phyloP scores from a whole-genome alignment of 2,329 filamentous ascomycete genomes.

The Claviceps sp. region DNA sequence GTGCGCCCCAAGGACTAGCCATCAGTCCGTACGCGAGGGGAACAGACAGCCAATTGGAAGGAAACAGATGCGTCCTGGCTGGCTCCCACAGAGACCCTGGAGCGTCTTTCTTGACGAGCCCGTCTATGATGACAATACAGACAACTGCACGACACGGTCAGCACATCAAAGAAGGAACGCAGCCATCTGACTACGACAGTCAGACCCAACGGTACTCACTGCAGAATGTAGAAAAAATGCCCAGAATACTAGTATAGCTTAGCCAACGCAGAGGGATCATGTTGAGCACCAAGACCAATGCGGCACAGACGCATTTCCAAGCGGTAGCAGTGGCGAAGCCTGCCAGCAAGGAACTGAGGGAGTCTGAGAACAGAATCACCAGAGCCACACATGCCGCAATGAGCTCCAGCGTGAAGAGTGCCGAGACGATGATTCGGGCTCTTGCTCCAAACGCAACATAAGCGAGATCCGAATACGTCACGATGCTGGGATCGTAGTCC shows the following conservation, averaged over 20 bases:
- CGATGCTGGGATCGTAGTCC: slow-evolving; percentile 69
- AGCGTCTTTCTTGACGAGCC: slow-evolving; percentile 63
- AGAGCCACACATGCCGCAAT: slow-evolving; percentile 80
- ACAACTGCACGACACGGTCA: slow-evolving; percentile 48
- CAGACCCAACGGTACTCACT: slow-evolving; percentile 44
- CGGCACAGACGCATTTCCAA: slow-evolving; percentile 78
- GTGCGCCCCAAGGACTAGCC: slow-evolving; percentile 59
- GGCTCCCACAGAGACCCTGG: slow-evolving; percentile 79
- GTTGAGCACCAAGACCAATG: slow-evolving; percentile 67
- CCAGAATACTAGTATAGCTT: slow-evolving; percentile 82
- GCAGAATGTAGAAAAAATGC: slow-evolving; percentile 79
- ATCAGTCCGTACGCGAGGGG: slow-evolving; percentile 82
- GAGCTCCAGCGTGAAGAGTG: slow-evolving; percentile 80
- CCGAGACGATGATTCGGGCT: slow-evolving; percentile 68
- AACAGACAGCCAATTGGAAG: slow-evolving; percentile 72
- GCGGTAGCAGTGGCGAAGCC: slow-evolving; percentile 47
- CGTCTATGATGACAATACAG: slow-evolving; percentile 71
- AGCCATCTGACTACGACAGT: too few species aligned
- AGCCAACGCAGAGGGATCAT: slow-evolving; percentile 73
- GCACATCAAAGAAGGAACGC: too few species aligned
- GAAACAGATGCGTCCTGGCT: slow-evolving; percentile 68
- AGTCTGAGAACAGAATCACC: slow-evolving; percentile 87
- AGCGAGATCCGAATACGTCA: slow-evolving; percentile 89
- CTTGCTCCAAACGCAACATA: slow-evolving; percentile 78
- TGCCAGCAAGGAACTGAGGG: slow-evolving; percentile 65